These are phyloP conservation scores for Trichoderma aggressivum DNA, from an alignment of 2,329 filamentous ascomycete genomes.

Conservation along the genomic window DNA sequence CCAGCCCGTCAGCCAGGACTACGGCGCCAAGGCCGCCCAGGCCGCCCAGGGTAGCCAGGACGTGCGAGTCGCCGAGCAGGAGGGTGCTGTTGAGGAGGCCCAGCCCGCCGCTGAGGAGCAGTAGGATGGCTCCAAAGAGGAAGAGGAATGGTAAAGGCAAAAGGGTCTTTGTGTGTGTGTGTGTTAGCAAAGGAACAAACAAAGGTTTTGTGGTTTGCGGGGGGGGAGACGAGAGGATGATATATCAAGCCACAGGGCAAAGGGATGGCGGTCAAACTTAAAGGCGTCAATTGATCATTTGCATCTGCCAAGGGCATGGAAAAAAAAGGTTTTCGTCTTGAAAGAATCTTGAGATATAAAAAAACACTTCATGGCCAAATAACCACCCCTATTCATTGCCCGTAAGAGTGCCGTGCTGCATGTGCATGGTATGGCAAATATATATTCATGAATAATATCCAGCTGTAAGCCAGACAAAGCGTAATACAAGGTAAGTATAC, in stretches of 20 bases:
- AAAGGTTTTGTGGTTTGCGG: neutral
- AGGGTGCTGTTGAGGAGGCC: slow-evolving; percentile 52
- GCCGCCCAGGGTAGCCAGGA: slow-evolving; percentile 59
- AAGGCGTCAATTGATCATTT: slow-evolving; percentile 43
- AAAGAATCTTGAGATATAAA: slow-evolving; percentile 26
- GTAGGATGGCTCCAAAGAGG: slow-evolving; percentile 27
- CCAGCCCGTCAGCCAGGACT: slow-evolving; percentile 96
- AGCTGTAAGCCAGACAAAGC: neutral
- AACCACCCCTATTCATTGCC: neutral
- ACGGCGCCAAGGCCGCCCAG: slow-evolving; percentile 81
- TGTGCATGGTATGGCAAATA: neutral
- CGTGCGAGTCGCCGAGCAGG: slow-evolving; percentile 57
- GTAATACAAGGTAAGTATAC: neutral
- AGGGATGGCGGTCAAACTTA: slow-evolving; percentile 36
- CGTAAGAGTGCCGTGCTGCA: neutral
- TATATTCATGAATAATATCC: neutral
- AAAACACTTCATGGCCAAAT: slow-evolving; percentile 13
- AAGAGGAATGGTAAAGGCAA: slow-evolving; percentile 20
- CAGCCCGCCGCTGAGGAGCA: slow-evolving; percentile 39
- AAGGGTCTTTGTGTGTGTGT: slow-evolving; percentile 24
- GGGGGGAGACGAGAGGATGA: slow-evolving; percentile 9
- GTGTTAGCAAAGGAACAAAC: neutral
- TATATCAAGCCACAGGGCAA: slow-evolving; percentile 21
- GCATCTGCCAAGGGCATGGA: slow-evolving; percentile 39
- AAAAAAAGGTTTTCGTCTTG: slow-evolving; percentile 36